Evolutionary conservation across 805 yeast genomes (phyloP), one percentile per base, ranked within the genome.

Genomic region (Kuraishia molischiana): DNA sequence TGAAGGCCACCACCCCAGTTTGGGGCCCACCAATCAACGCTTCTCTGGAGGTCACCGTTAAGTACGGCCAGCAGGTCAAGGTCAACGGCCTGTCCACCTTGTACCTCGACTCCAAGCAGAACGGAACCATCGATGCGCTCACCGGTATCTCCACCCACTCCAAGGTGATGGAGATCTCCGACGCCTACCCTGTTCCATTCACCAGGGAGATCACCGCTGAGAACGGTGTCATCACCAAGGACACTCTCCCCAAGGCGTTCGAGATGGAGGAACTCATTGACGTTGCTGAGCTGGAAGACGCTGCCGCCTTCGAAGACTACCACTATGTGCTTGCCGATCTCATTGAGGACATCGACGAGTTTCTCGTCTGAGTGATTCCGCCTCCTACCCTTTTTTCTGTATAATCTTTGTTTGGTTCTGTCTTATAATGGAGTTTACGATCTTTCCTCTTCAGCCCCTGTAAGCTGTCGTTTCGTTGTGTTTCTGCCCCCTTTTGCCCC

Each of bases 161-260:
- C 29, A 20, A 31, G 6, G 36, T 39, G 21, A 35, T 34, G 10
- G 41, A 39, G 32, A 14, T 15, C 9, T 17, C 21, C 5, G 36
- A 29, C 15, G 24, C 20, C n/a, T 32, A 29, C 3, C 37, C 41
- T 24, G 17, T 41, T 10, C 48, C 48, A 31, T 45, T 34, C 37
- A 15, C 41, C 17, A 45, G 48, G 39, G 30, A 41, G 17, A 40
- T 45, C 24, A 36, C 40, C 11, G 44, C 39, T 24, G 44, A 35
- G 21, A 29, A 45, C 36, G 48, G 48, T 13, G 24, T 40, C 24
- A 38, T 45, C 36, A 38, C 41, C 13, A 43, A 41, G 20, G 48
- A 45, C 32, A 24, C 45, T 13, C 32, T 35, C 15, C 14, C 13
- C 13, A n/a, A n/a, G n/a, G n/a, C n/a, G n/a, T n/a, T n/a, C n/a